A percentile compares a stretch with the other conserved stretches of the same genome.
Conservation (phyloP, 371 early-diverging fungal genomes). For the Mortierella sp. region DNA sequence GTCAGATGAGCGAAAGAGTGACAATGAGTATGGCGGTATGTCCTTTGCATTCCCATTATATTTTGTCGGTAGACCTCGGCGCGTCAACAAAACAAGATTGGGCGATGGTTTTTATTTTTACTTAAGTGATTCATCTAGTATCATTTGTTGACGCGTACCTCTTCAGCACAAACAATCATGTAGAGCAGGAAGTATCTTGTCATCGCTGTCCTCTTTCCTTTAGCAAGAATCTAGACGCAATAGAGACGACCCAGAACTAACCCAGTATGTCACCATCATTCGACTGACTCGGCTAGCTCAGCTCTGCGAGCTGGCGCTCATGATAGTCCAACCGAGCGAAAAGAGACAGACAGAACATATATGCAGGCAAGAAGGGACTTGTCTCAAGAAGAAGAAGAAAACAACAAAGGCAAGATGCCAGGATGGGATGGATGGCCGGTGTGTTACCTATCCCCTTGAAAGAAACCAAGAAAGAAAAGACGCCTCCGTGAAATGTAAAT, state of each 20-base stretch:
- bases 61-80: background rate
- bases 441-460: slow-evolving; percentile 7
- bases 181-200: too few relatives aligned
- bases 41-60: too few relatives aligned
- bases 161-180: background rate
- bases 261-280: background rate
- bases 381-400: background rate
- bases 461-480: background rate
- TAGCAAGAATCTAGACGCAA: background rate
- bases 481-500: background rate
- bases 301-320: background rate
- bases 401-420: background rate
- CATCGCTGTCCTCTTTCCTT: background rate
- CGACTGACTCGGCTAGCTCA: background rate
- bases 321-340: background rate
- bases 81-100: background rate
- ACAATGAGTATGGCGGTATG: too few relatives aligned
- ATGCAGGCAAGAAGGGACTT: background rate
- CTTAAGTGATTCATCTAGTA: background rate
- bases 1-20: too few relatives aligned
- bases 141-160: background rate
- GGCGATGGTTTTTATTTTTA: background rate
- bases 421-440: background rate
- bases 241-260: background rate
- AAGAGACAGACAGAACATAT: background rate